These are phyloP conservation scores for Hibiscus syriacus DNA, from an alignment of 345 rosid genomes.

Conservation along the genomic window DNA sequence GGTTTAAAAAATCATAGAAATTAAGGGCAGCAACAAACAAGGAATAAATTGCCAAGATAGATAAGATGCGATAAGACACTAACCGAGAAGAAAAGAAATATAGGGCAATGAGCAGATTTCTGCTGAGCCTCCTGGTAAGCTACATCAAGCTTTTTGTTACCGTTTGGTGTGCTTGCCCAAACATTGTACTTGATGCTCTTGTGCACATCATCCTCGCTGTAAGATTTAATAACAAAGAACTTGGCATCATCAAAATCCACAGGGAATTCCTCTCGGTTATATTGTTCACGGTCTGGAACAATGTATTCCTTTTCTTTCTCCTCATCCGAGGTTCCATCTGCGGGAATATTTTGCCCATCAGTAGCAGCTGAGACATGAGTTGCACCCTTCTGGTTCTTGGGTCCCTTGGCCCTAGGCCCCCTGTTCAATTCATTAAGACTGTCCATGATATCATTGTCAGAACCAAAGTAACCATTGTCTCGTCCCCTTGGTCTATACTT, in stretches of 20 bases:
- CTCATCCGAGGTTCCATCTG: conserved; percentile 28
- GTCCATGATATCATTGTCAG: conserved; percentile 52
- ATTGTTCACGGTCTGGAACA: conserved; percentile 52
- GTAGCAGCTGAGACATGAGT: conserved; percentile 28
- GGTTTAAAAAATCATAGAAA: neutral
- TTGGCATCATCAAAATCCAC: conserved; percentile 62
- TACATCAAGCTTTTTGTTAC: conserved; percentile 90
- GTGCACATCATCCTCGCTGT: conserved; percentile 98
- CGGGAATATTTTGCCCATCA: conserved; percentile 41
- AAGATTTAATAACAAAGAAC: conserved; percentile 83
- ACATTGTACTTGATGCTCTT: conserved; percentile 86
- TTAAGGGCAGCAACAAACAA: neutral
- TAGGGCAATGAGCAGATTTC: conserved; percentile 63
- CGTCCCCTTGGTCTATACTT: conserved; percentile 61
- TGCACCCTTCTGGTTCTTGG: conserved; percentile 53
- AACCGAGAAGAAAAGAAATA: conserved; percentile 91
- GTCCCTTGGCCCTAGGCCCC: conserved; percentile 85
- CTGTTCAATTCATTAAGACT: conserved; percentile 19
- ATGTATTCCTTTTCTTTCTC: conserved; percentile 16
- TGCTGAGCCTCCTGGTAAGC: conserved; percentile 78
- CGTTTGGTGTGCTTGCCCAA: conserved; percentile 96
- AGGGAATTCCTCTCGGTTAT: conserved; percentile 63
- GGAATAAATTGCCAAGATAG: too few relatives aligned
- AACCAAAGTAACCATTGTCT: conserved; percentile 58
- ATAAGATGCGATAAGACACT: conserved; percentile 5